Evolutionary conservation across 257 asterid species (phyloP).

Genomic region (Solanum virginianum): DNA sequence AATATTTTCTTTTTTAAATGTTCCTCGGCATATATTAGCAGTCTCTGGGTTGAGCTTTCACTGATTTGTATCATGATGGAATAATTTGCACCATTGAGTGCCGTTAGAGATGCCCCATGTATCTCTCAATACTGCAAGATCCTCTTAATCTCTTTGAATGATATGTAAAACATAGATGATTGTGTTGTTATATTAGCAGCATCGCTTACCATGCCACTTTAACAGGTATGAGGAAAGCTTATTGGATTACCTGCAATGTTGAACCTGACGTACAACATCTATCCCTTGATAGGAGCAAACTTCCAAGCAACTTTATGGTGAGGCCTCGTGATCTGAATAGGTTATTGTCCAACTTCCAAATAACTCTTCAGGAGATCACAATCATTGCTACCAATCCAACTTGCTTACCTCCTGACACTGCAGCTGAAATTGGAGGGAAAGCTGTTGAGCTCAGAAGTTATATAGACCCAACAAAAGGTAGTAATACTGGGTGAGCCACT

Average conservation of each 20-base stretch:
- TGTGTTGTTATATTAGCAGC: neutral
- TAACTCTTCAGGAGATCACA: constrained; percentile 90
- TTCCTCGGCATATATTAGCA: neutral
- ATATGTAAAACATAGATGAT: neutral
- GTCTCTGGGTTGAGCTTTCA: neutral
- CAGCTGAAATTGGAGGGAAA: constrained; percentile 79
- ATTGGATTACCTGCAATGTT: constrained; percentile 81
- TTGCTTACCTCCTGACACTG: constrained; percentile 48
- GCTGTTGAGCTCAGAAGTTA: constrained; percentile 97
- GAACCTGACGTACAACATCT: constrained; percentile 84
- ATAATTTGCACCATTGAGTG: neutral
- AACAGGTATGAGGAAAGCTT: constrained; percentile 79
- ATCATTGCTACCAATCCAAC: constrained; percentile 70
- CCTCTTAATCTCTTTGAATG: neutral
- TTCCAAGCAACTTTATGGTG: constrained; percentile 82
- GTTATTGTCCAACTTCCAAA: constrained; percentile 70
- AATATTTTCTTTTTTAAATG: neutral
- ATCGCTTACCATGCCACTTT: constrained; percentile 1
- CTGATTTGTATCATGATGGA: neutral
- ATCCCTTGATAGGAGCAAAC: constrained; percentile 74
- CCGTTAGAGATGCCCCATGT: neutral
- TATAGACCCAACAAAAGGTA: constrained; percentile 92
- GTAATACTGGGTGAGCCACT: neutral
- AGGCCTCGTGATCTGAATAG: constrained; percentile 87
- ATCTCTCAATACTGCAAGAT: neutral